phyloP scores from a whole-genome alignment of 2,329 filamentous ascomycete genomes.

The Hypoxylon sp. region DNA sequence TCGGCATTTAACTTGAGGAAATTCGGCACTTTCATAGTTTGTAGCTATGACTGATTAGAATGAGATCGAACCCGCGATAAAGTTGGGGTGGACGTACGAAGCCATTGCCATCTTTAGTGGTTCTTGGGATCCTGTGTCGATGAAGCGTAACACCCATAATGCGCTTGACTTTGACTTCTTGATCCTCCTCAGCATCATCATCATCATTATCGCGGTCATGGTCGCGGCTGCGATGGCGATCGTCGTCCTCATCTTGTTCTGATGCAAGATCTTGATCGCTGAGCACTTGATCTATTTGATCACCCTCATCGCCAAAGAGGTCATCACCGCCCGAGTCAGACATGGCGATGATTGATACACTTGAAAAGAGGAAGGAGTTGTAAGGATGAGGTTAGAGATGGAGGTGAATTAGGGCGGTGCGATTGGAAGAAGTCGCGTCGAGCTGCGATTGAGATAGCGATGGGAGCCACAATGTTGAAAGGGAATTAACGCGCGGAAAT shows the following conservation, averaged over 20 bases:
- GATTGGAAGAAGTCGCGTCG: conserved; percentile 18
- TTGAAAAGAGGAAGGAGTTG: not conserved
- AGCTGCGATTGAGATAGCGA: conserved; percentile 11
- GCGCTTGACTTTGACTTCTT: conserved; percentile 67
- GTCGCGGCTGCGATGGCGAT: conserved; percentile 51
- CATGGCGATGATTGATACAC: conserved; percentile 57
- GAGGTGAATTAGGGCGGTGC: not conserved
- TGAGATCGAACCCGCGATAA: not conserved
- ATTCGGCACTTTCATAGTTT: conserved; percentile 78
- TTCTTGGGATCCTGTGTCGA: conserved; percentile 78
- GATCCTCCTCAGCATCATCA: conserved; percentile 58
- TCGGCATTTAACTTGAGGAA: conserved; percentile 80
- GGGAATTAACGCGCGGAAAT: not conserved
- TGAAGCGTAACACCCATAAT: conserved; percentile 76
- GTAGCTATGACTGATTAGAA: conserved; percentile 65
- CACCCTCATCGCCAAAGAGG: conserved; percentile 71
- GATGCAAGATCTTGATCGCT: conserved; percentile 73
- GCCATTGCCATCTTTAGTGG: conserved; percentile 76
- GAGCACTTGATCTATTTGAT: conserved; percentile 73
- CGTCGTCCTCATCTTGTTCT: conserved; percentile 63
- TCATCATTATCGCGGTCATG: conserved; percentile 62
- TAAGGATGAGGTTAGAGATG: not conserved
- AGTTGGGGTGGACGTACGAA: conserved; percentile 65
- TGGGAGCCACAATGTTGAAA: conserved; percentile 5
- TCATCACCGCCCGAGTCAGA: conserved; percentile 73